Conservation (phyloP, 805 yeast genomes). For the Saccharomycopsis schoenii region DNA sequence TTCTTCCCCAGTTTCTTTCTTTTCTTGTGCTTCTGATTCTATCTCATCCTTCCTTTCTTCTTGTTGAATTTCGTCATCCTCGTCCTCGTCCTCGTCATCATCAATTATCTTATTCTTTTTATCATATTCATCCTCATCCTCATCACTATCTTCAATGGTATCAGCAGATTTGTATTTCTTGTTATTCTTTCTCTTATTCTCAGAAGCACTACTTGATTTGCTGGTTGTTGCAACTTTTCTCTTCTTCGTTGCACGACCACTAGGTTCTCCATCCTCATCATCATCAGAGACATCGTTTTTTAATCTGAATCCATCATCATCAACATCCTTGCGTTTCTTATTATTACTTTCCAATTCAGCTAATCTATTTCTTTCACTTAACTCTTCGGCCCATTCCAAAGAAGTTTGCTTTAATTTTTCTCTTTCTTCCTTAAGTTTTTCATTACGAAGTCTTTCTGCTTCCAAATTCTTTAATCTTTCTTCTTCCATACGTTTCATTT, state of each 20-base stretch:
- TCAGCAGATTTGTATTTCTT: slow-evolving; percentile 29
- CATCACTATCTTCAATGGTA: slow-evolving; percentile 36
- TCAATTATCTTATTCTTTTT: not conserved
- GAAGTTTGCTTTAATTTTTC: slow-evolving; percentile 45
- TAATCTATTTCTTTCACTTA: slow-evolving; percentile 33
- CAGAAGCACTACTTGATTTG: slow-evolving; percentile 20
- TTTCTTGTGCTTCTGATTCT: not conserved
- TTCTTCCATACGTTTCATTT: slow-evolving; percentile 36
- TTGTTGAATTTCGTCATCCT: slow-evolving; percentile 16
- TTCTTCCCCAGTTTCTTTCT: slow-evolving; percentile 15
- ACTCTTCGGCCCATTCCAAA: slow-evolving; percentile 45
- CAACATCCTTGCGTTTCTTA: slow-evolving; percentile 22
- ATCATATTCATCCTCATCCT: slow-evolving; percentile 22
- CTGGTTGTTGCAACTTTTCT: slow-evolving; percentile 13
- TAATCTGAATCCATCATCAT: slow-evolving; percentile 28
- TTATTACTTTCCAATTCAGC: slow-evolving; percentile 29
- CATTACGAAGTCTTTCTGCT: slow-evolving; percentile 33
- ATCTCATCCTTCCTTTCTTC: slow-evolving; percentile 23
- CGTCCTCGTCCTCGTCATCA: slow-evolving; percentile 14
- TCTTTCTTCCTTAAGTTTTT: slow-evolving; percentile 37
- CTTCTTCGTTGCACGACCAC: slow-evolving; percentile 22
- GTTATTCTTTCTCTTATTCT: slow-evolving; percentile 26
- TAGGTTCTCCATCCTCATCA: slow-evolving; percentile 36
- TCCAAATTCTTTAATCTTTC: slow-evolving; percentile 41
- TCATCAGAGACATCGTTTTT: slow-evolving; percentile 32